Evolutionary conservation across 352 stramenopile genomes (phyloP), one percentile per base, ranked within the genome.

Genomic region (Pythium utonaiense): DNA sequence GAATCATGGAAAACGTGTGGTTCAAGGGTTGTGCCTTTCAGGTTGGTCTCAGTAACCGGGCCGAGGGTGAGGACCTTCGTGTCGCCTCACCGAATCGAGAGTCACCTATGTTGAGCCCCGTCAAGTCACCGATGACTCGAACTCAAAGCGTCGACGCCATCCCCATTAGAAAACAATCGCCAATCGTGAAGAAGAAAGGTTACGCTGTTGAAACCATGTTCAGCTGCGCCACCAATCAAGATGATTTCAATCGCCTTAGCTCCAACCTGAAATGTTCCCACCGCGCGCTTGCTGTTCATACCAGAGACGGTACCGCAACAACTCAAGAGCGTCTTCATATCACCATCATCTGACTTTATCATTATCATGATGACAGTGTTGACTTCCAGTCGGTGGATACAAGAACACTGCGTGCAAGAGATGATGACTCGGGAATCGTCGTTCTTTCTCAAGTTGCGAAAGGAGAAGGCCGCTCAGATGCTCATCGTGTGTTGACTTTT

Each of bases 351-450:
- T 30, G 17, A 17, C 14, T 28, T 24, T 34, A 13, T 33, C 17
- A 14, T 24, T 34, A 13, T 33, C 17, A 14, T 50, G n/a, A 38
- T 25, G 12, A 16, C 36, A 67, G 62, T 71, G 13, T 19, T 33
- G 14, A 14, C 53, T 19, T 69, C 66, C 0, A 60, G 67, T 6
- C 54, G 75, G 22, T 91, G 75, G 71, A 66, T 82, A 6, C 77
- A 70, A 36, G 69, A 77, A 19, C 63, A 86, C 36, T 91, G 80
- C 54, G 50, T 74, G 7, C 64, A 85, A 25, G 75, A 85, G 19
- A 51, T 88, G 27, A 22, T 73, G 3, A 8, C 21, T 9, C 36
- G 55, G 21, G 38, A 53, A 48, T 62, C 42, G 22, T 13, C 51
- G 25, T 13, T 83, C 50, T 50, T 48, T 33, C 5, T 22, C 19